These are phyloP conservation scores for Cicer chorassanicum DNA, from an alignment of 306 rosid species.

Conservation along the genomic window DNA sequence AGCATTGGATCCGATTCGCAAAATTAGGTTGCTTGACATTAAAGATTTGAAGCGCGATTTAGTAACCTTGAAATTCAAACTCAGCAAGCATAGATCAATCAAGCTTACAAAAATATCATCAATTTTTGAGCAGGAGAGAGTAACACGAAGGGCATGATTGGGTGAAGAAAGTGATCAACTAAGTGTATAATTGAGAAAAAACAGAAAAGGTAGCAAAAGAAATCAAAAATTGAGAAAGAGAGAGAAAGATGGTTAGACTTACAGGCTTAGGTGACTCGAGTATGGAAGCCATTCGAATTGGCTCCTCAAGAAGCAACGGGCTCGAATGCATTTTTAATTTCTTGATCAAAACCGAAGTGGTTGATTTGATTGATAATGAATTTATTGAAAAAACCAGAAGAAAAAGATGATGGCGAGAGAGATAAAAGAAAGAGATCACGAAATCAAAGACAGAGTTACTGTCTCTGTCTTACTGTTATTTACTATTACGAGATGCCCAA, in stretches of 20 bases:
- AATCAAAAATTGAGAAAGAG: background rate
- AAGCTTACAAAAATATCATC: no score
- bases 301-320: conserved; percentile 74
- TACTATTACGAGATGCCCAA: background rate
- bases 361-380: background rate
- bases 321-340: conserved; percentile 53
- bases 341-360: background rate
- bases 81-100: no score
- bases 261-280: conserved; percentile 74
- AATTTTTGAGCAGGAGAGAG: no score
- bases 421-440: background rate
- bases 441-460: background rate
- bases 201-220: background rate
- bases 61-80: no score
- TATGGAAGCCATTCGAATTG: conserved; percentile 75
- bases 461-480: background rate
- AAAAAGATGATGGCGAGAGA: background rate
- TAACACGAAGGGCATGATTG: no score
- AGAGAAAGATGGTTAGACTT: conserved; percentile 33
- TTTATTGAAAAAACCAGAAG: no score
- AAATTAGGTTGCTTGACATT: no score
- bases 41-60: no score
- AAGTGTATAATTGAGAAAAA: no score
- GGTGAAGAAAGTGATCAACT: no score
- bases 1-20: no score